Conservation (phyloP, 2,329 filamentous ascomycete genomes). For the Aquanectria penicillioides region DNA sequence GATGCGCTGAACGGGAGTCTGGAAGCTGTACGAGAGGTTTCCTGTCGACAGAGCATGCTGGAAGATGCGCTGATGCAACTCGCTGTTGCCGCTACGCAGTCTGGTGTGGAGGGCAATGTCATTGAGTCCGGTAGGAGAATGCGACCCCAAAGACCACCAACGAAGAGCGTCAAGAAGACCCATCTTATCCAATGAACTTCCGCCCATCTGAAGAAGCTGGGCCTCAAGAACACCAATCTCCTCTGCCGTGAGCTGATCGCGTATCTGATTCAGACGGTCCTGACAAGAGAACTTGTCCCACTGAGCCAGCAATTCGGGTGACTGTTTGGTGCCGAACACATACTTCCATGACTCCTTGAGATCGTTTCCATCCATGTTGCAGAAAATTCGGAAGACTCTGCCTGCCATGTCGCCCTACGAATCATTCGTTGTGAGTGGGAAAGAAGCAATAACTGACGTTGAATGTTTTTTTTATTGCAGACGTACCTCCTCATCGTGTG, state of each 20-base stretch:
- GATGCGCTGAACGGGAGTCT: background rate
- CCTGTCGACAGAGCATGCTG: conserved; percentile 6
- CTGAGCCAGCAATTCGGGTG: conserved; percentile 34
- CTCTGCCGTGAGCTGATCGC: conserved; percentile 36
- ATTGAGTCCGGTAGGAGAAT: conserved; percentile 7
- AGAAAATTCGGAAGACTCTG: conserved; percentile 10
- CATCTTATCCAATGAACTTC: background rate
- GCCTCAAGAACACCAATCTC: conserved; percentile 9
- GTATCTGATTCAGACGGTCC: conserved; percentile 42
- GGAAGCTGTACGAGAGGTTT: conserved; percentile 16
- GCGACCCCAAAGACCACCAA: conserved; percentile 17
- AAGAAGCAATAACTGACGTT: too few relatives aligned
- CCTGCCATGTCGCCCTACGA: background rate
- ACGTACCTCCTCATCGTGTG: conserved; percentile 15
- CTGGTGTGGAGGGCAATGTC: conserved; percentile 18
- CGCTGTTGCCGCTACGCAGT: conserved; percentile 13
- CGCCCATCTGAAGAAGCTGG: conserved; percentile 12
- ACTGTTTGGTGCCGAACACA: conserved; percentile 26
- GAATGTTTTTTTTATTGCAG: background rate
- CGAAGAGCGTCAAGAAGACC: conserved; percentile 6
- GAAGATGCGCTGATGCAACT: conserved; percentile 20
- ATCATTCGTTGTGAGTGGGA: background rate
- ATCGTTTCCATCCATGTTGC: conserved; percentile 34
- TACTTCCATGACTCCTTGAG: conserved; percentile 19
- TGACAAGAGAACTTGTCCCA: conserved; percentile 40